Percentiles rank a stretch among this genome's conserved stretches.
phyloP scores from a whole-genome alignment of 768 basidiomycete genomes.

The Leucosporidium yakuticum region DNA sequence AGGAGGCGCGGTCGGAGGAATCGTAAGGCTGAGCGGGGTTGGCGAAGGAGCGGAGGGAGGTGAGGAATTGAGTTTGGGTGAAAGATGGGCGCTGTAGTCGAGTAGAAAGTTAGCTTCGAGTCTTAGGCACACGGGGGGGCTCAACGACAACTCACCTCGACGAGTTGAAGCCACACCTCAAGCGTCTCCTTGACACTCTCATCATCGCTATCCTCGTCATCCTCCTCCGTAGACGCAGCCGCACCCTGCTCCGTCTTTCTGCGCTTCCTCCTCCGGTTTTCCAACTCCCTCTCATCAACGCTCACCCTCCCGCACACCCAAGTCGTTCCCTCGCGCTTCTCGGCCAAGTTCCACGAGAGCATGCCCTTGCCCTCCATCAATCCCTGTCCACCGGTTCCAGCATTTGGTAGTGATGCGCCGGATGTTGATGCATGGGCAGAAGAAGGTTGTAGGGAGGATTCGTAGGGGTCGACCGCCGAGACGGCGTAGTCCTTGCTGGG shows the following conservation, averaged over 20 bases:
- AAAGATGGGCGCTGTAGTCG: constrained; percentile 26
- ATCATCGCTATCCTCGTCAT: constrained; percentile 20
- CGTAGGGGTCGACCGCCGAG: constrained; percentile 33
- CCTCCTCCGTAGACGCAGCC: neutral
- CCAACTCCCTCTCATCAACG: neutral
- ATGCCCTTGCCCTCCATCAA: constrained; percentile 36
- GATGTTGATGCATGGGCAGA: neutral
- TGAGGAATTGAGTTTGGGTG: constrained; percentile 32
- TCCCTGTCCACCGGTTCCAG: neutral
- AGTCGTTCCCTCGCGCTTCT: constrained; percentile 33
- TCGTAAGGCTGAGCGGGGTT: constrained; percentile 21
- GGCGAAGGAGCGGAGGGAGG: constrained; percentile 29
- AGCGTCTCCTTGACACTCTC: constrained; percentile 25
- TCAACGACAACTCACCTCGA: constrained; percentile 18
- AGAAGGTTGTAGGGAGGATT: constrained; percentile 15
- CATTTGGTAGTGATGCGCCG: neutral
- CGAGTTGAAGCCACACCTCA: constrained; percentile 31
- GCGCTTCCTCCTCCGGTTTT: constrained; percentile 12
- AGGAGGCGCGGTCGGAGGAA: constrained; percentile 24
- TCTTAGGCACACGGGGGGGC: neutral
- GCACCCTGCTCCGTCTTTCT: neutral
- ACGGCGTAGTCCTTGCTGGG: constrained; percentile 32
- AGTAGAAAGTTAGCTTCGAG: neutral
- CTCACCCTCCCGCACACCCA: constrained; percentile 23
- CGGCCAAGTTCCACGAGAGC: constrained; percentile 34